Percentiles rank a stretch among this genome's conserved stretches.
These are phyloP conservation scores for Anethum foeniculum DNA, from an alignment of 140 eudicot genomes.

Conservation along the genomic window DNA sequence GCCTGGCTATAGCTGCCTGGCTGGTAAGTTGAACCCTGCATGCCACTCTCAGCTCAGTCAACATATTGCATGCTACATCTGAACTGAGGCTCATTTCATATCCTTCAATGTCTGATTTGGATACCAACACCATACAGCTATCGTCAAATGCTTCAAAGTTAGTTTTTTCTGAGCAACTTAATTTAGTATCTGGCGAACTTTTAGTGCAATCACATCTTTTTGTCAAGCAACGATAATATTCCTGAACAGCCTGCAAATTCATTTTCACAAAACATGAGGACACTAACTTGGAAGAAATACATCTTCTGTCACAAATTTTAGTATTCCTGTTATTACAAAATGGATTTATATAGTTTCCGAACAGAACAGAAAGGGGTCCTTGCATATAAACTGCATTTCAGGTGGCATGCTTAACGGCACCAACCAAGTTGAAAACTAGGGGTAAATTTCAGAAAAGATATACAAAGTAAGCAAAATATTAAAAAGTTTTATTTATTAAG, in stretches of 20 bases:
- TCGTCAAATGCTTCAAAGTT: conserved; percentile 59
- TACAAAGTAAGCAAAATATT: not conserved
- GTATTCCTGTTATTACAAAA: not conserved
- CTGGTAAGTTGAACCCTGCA: conserved; percentile 61
- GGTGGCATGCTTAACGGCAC: not conserved
- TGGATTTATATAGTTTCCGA: not conserved
- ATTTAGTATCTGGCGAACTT: not conserved
- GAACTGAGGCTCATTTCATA: conserved; percentile 41
- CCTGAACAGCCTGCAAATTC: conserved; percentile 57
- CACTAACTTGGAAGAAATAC: not conserved
- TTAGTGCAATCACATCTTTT: not conserved
- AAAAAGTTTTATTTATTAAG: not conserved
- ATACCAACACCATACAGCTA: conserved; percentile 53
- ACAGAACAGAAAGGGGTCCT: not conserved
- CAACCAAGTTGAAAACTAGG: not conserved
- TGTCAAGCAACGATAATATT: conserved; percentile 21
- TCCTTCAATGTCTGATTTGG: conserved; percentile 74
- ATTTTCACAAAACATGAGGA: not conserved
- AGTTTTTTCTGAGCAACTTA: conserved; percentile 3
- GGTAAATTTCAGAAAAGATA: not conserved
- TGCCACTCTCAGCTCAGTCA: conserved; percentile 45
- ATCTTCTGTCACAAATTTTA: not conserved
- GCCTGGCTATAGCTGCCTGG: conserved; percentile 60
- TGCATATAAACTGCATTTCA: not conserved
- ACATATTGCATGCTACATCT: conserved; percentile 17